Conservation (phyloP, 805 yeast species). For the Lipomyces sp. region DNA sequence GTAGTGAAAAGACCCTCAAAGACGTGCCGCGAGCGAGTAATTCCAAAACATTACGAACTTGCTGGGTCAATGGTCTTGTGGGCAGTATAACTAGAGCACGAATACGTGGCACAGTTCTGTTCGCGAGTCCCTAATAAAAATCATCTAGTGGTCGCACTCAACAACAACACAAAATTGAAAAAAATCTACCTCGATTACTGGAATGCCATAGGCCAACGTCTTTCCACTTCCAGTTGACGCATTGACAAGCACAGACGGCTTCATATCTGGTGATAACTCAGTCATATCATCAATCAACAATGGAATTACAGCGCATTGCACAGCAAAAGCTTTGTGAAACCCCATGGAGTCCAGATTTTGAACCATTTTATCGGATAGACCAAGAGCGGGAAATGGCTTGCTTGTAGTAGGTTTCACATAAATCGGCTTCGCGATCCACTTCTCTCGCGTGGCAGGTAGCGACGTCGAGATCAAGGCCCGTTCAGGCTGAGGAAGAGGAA, state of each 20-base stretch:
- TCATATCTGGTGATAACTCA: conserved; percentile 37
- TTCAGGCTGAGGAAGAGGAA: conserved; percentile 83
- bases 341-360: conserved; percentile 49
- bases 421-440: conserved; percentile 68
- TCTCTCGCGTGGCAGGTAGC: conserved; percentile 38
- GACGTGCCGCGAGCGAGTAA: conserved; percentile 63
- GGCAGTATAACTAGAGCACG: conserved; percentile 83
- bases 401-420: conserved; percentile 50
- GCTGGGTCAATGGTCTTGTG: conserved; percentile 80
- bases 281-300: conserved; percentile 46
- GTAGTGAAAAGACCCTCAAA: conserved; percentile 57
- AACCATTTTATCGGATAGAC: conserved; percentile 44
- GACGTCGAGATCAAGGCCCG: conserved; percentile 50
- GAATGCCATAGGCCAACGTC: conserved; percentile 82
- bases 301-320: conserved; percentile 68
- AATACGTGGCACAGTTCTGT: conserved; percentile 64
- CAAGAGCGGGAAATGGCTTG: conserved; percentile 50
- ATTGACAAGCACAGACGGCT: conserved; percentile 70
- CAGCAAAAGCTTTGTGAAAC: conserved; percentile 64
- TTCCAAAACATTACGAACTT: conserved; percentile 66
- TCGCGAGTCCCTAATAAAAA: conserved; percentile 43
- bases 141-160: neutral
- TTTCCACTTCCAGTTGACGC: conserved; percentile 97
- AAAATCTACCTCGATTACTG: conserved; percentile 56
- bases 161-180: neutral